Evolutionary conservation across 768 basidiomycete species (phyloP).

Genomic region (Kwoniella europaea): DNA sequence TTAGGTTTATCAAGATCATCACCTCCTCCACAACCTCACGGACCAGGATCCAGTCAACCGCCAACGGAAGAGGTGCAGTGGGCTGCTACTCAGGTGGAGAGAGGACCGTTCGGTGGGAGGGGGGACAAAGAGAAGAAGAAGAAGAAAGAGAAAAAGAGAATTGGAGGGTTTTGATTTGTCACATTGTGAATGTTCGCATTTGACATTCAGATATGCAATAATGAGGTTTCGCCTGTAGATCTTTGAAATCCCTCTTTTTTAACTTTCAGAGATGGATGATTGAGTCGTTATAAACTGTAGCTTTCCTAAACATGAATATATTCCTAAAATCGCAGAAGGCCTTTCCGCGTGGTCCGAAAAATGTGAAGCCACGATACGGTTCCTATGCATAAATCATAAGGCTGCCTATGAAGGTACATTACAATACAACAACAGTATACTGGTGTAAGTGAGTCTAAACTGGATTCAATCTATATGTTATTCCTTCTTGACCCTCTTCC

Average conservation of each 20-base stretch:
- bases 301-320: too few relatives aligned
- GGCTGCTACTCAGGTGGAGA: slow-evolving; percentile 43
- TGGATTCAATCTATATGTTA: not conserved
- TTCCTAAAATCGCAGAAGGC: too few relatives aligned
- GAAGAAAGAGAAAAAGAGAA: slow-evolving; percentile 36
- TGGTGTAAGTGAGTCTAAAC: not conserved
- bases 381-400: too few relatives aligned
- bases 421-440: too few relatives aligned
- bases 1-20: slow-evolving; percentile 8
- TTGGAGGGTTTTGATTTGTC: slow-evolving; percentile 42
- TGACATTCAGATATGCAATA: not conserved
- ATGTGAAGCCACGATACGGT: too few relatives aligned
- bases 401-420: too few relatives aligned
- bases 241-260: not conserved
- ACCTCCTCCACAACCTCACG: not conserved
- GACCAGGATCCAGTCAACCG: slow-evolving; percentile 4
- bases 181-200: not conserved
- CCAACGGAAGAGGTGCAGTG: not conserved
- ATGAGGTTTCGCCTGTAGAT: not conserved
- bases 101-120: slow-evolving; percentile 43
- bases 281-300: too few relatives aligned
- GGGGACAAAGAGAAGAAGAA: slow-evolving; percentile 39
- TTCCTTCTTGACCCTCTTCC: slow-evolving; percentile 4
- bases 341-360: too few relatives aligned
- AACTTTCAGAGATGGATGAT: too few relatives aligned